These are phyloP conservation scores for Raphanus hybrid DNA, from an alignment of 441 rosid genomes.

Conservation along the genomic window DNA sequence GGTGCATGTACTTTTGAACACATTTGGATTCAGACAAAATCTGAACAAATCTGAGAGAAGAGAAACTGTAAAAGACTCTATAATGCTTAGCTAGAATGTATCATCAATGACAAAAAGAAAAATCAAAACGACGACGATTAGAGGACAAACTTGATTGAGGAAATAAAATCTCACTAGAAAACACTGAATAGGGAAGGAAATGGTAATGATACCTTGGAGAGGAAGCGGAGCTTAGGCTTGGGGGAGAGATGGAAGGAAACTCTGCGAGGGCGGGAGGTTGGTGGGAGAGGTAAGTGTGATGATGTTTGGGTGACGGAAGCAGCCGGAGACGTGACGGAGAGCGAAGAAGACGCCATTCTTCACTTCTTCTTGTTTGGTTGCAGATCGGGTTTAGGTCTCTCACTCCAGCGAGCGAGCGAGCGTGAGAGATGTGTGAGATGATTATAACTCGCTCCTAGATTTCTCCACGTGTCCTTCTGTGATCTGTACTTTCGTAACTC, in stretches of 20 bases:
- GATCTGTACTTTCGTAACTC: not conserved
- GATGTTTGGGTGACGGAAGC: conserved; percentile 45
- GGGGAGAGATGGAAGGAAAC: conserved; percentile 52
- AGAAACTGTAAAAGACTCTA: not conserved
- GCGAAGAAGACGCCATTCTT: conserved; percentile 42
- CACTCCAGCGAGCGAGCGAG: conserved; percentile 20
- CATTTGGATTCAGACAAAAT: not conserved
- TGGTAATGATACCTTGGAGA: conserved; percentile 50
- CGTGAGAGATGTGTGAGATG: conserved; percentile 29
- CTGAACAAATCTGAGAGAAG: not conserved
- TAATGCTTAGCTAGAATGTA: not conserved
- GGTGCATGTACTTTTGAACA: conserved; percentile 1
- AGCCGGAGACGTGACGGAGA: conserved; percentile 44
- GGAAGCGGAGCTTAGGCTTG: conserved; percentile 51
- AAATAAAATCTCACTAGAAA: not conserved
- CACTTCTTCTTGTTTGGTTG: conserved; percentile 1
- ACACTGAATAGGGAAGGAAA: not conserved
- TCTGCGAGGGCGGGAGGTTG: conserved; percentile 31
- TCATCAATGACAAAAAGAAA: not conserved
- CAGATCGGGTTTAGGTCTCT: conserved; percentile 41
- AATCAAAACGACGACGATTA: not conserved
- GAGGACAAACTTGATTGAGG: not conserved
- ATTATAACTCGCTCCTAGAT: not conserved
- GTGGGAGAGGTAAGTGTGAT: conserved; percentile 31
- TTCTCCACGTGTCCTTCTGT: not conserved